A percentile compares a stretch with the other conserved stretches of the same genome.
Evolutionary conservation across 2,329 filamentous ascomycete species (phyloP).

Genomic region (Colletotrichum horii): DNA sequence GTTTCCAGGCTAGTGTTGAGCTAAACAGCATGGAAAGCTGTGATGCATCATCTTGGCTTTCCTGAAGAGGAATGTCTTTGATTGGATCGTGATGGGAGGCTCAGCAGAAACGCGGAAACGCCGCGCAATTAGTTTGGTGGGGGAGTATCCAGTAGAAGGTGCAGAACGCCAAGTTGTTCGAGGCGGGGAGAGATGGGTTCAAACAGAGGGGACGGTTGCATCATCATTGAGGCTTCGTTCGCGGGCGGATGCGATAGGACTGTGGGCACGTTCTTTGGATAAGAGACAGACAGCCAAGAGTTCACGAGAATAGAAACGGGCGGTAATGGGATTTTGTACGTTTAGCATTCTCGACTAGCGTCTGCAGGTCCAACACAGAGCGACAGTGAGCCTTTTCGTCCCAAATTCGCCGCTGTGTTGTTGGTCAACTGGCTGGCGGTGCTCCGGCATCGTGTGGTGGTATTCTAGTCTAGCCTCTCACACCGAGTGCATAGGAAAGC

Average conservation of each 20-base stretch:
- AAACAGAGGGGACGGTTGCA: neutral
- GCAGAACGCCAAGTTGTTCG: neutral
- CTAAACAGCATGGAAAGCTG: neutral
- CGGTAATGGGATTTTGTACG: neutral
- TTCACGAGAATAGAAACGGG: constrained; percentile 9
- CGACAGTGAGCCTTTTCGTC: neutral
- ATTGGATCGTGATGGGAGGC: neutral
- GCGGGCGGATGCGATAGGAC: neutral
- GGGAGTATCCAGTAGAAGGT: neutral
- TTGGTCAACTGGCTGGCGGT: neutral
- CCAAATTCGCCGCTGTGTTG: neutral
- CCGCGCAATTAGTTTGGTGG: neutral
- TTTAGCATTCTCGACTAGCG: neutral
- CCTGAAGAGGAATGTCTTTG: neutral
- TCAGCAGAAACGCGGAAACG: neutral
- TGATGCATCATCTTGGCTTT: constrained; percentile 1
- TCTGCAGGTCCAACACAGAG: neutral
- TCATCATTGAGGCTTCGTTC: neutral
- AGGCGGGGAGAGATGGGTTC: neutral
- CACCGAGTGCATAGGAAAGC: neutral
- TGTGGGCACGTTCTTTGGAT: neutral
- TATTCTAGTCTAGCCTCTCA: neutral
- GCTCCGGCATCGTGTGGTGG: constrained; percentile 1
- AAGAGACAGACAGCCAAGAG: neutral
- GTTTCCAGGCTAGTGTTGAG: neutral